phyloP scores from a whole-genome alignment of 257 asterid genomes.

The Avicennia marina region DNA sequence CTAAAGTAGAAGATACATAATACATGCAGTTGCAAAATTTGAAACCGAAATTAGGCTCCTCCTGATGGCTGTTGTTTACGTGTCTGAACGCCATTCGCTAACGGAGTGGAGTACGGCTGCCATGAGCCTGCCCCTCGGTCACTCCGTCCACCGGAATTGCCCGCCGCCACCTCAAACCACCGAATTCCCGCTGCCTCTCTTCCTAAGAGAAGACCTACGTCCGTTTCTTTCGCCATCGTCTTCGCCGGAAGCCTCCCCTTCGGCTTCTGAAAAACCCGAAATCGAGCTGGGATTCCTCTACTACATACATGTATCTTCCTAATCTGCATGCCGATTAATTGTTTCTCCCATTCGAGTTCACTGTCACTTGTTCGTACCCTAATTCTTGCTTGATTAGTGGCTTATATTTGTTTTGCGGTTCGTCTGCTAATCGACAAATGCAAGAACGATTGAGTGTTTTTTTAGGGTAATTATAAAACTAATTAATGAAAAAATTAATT shows the following conservation, averaged over 20 bases:
- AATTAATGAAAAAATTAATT: background rate
- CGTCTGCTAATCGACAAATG: no score
- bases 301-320: conserved; percentile 17
- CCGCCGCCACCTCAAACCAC: no score
- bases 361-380: background rate
- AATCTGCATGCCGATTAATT: background rate
- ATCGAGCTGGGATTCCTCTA: conserved; percentile 78
- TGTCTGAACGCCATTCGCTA: no score
- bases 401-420: no score
- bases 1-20: no score
- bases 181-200: conserved; percentile 25
- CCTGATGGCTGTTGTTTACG: no score
- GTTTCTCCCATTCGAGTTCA: background rate
- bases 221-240: conserved; percentile 30
- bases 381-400: no score
- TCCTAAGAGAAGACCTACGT: conserved; percentile 20
- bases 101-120: no score
- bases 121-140: no score
- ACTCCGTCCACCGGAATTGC: conserved; percentile 41
- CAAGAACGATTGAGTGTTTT: no score
- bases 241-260: conserved; percentile 47
- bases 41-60: no score
- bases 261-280: conserved; percentile 42
- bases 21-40: no score
- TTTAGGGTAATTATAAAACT: background rate